phyloP scores from a whole-genome alignment of 1,284 basidiomycete genomes.

The Wallemia mellicola region DNA sequence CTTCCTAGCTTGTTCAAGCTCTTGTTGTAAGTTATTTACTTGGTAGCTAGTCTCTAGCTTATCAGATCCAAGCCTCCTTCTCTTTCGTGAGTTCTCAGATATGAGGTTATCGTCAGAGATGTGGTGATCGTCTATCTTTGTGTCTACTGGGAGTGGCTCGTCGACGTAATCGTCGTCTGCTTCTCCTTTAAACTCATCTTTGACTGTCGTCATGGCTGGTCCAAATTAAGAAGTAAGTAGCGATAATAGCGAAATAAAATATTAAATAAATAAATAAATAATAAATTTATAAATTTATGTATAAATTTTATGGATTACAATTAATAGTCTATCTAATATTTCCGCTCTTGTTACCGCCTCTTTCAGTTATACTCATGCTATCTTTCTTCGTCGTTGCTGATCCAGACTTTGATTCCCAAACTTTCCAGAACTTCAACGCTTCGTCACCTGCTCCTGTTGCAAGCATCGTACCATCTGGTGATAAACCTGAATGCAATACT shows the following conservation, averaged over 20 bases:
- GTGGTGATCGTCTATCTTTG: not conserved
- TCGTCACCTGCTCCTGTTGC: slow-evolving; percentile 76
- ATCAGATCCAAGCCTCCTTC: too few relatives aligned
- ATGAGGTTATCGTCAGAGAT: not conserved
- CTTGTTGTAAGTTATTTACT: not conserved
- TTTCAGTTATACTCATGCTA: not conserved
- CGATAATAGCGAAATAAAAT: too few relatives aligned
- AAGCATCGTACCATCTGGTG: slow-evolving; percentile 62
- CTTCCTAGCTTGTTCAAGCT: not conserved
- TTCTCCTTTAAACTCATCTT: not conserved
- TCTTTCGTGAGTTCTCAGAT: too few relatives aligned
- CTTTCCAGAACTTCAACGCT: slow-evolving; percentile 65
- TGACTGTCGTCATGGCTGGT: not conserved
- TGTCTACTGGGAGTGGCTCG: not conserved
- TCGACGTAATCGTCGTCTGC: not conserved
- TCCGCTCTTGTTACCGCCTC: not conserved
- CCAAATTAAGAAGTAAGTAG: too few relatives aligned
- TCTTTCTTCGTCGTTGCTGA: slow-evolving; percentile 6
- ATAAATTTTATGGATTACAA: not conserved
- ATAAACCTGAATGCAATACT: slow-evolving; percentile 53
- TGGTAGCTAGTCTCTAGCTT: not conserved
- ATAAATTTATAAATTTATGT: not conserved
- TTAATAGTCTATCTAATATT: not conserved
- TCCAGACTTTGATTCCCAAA: slow-evolving; percentile 13
- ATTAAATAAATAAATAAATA: too few relatives aligned